Conservation (phyloP, 1,284 basidiomycete genomes). For the Calocybe gambosa region DNA sequence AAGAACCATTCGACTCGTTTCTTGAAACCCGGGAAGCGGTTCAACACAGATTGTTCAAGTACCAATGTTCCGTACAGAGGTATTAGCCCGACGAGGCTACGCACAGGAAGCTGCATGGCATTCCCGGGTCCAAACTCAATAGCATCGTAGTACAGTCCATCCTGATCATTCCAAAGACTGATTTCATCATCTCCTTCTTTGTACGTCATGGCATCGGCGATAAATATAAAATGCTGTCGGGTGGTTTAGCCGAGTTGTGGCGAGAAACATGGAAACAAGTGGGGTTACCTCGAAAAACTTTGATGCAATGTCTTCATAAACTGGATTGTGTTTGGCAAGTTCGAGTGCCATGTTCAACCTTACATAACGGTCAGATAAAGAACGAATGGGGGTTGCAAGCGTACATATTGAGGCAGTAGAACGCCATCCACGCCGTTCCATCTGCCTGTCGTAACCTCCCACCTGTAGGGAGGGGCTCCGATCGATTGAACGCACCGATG, state of each 20-base stretch:
- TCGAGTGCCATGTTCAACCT: slow-evolving; percentile 97
- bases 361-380: slow-evolving; percentile 3
- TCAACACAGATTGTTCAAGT: slow-evolving; percentile 84
- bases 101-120: slow-evolving; percentile 85
- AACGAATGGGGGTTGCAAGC: slow-evolving; percentile 14
- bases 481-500: slow-evolving; percentile 97
- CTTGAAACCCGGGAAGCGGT: slow-evolving; percentile 94
- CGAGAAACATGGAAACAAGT: slow-evolving; percentile 1
- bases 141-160: slow-evolving; percentile 98
- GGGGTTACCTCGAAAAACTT: slow-evolving; percentile 86
- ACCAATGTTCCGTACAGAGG: slow-evolving; percentile 94
- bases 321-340: slow-evolving; percentile 94
- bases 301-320: slow-evolving; percentile 99
- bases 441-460: slow-evolving; percentile 92
- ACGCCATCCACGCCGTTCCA: slow-evolving; percentile 99
- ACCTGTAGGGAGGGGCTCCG: slow-evolving; percentile 92
- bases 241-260: slow-evolving; percentile 4
- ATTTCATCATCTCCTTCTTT: slow-evolving; percentile 68
- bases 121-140: slow-evolving; percentile 86
- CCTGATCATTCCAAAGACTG: slow-evolving; percentile 92
- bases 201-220: slow-evolving; percentile 97
- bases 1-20: slow-evolving; percentile 99
- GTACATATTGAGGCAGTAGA: slow-evolving; percentile 94
- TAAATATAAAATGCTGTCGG: slow-evolving; percentile 86
- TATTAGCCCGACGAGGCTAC: slow-evolving; percentile 92